Evolutionary conservation across 169 alveolate genomes (phyloP).

Genomic region (Eimeria maxima): DNA sequence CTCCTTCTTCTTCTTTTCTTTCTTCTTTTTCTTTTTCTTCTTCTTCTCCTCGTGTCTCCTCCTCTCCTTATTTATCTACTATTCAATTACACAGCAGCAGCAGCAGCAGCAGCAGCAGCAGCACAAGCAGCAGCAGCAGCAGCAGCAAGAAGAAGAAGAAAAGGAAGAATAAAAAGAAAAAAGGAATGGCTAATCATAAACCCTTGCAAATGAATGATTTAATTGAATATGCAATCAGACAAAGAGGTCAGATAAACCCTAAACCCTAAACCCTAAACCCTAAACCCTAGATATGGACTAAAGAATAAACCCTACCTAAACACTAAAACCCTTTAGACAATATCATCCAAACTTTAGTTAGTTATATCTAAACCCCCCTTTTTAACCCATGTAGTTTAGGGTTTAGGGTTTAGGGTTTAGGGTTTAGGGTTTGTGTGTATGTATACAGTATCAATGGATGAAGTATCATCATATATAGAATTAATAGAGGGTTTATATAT

Average conservation of each 20-base stretch:
- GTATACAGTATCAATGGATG: conserved; percentile 22
- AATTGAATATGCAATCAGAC: neutral
- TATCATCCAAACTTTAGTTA: neutral
- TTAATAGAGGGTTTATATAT: neutral
- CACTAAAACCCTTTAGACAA: neutral
- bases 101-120: no score
- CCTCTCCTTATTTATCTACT: neutral
- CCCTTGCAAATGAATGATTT: neutral
- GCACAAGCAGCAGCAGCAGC: neutral
- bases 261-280: conserved; percentile 3
- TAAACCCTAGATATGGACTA: neutral
- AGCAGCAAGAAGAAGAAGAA: neutral
- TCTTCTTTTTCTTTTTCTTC: neutral
- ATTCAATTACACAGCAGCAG: neutral
- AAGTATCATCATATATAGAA: neutral
- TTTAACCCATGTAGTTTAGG: neutral
- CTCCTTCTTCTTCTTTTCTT: conserved; percentile 13
- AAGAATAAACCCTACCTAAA: neutral
- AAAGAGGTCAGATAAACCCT: conserved; percentile 21
- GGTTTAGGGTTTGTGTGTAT: neutral
- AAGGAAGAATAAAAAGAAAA: neutral
- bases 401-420: no score
- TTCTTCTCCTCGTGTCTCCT: neutral
- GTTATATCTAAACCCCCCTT: neutral
- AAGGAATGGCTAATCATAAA: neutral